Percentiles rank a stretch among this genome's conserved stretches.
Conservation (phyloP, 805 yeast genomes). For the Kazachstania viticola region DNA sequence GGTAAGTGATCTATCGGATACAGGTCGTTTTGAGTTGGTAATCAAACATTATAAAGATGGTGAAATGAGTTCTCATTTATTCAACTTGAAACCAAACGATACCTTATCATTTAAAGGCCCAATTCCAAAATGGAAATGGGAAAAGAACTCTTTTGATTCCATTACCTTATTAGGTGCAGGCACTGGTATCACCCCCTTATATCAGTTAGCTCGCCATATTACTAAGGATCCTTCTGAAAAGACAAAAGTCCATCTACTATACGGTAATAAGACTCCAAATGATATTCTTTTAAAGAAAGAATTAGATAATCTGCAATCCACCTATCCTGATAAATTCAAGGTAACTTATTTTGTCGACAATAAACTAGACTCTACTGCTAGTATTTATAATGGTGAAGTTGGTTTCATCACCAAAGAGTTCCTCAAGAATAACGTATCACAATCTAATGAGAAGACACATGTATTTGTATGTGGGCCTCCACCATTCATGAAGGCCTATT, state of each 20-base stretch:
- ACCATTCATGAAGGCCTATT: slow-evolving; percentile 72
- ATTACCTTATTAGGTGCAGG: slow-evolving; percentile 91
- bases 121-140: slow-evolving; percentile 81
- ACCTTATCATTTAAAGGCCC: slow-evolving; percentile 91
- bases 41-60: slow-evolving; percentile 81
- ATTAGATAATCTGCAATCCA: slow-evolving; percentile 43
- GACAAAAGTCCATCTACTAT: slow-evolving; percentile 74
- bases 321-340: slow-evolving; percentile 67
- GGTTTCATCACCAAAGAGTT: slow-evolving; percentile 77
- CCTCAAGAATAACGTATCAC: slow-evolving; percentile 48
- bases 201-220: slow-evolving; percentile 71
- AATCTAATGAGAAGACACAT: slow-evolving; percentile 56
- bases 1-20: slow-evolving; percentile 50
- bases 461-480: slow-evolving; percentile 96
- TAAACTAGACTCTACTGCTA: slow-evolving; percentile 29
- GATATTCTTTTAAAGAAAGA: slow-evolving; percentile 76
- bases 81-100: slow-evolving; percentile 62
- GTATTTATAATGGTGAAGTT: slow-evolving; percentile 38
- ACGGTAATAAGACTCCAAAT: slow-evolving; percentile 65
- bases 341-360: slow-evolving; percentile 76
- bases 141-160: slow-evolving; percentile 69
- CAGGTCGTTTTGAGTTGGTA: slow-evolving; percentile 69
- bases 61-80: slow-evolving; percentile 67
- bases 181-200: slow-evolving; percentile 92
- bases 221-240: slow-evolving; percentile 74